Evolutionary conservation across 2,329 filamentous ascomycete genomes (phyloP).

Genomic region (Clarireedia hainanense): DNA sequence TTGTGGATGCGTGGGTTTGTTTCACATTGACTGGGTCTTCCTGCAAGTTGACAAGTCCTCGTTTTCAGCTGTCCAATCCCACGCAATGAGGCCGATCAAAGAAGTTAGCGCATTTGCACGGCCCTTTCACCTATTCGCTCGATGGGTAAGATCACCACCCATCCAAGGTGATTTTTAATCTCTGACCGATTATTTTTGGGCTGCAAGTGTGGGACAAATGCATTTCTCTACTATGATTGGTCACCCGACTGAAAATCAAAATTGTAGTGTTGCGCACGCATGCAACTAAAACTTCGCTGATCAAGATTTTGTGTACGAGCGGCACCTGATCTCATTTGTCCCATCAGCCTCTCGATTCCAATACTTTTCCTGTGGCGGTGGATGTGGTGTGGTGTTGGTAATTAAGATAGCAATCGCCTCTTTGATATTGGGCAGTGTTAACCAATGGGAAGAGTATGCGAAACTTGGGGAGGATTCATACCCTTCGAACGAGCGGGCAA

Average conservation of each 20-base stretch:
- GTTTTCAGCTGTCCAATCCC: constrained; percentile 23
- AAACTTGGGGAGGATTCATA: too few relatives aligned
- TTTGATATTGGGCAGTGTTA: constrained; percentile 1
- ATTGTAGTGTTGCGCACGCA: constrained; percentile 8
- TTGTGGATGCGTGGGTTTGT: constrained; percentile 16
- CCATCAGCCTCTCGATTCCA: constrained; percentile 1
- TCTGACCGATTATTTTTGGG: constrained; percentile 5
- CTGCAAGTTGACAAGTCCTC: constrained; percentile 18
- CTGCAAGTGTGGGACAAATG: neutral
- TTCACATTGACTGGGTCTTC: constrained; percentile 21
- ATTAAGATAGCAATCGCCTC: neutral
- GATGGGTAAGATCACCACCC: constrained; percentile 14
- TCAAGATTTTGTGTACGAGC: constrained; percentile 9
- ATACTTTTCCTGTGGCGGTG: neutral
- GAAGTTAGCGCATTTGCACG: constrained; percentile 11
- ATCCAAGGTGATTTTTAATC: constrained; percentile 1
- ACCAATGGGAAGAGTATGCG: neutral
- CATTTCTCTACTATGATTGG: neutral
- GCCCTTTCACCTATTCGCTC: constrained; percentile 15
- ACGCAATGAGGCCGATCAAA: constrained; percentile 10
- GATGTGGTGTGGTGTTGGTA: neutral
- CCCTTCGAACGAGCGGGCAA: too few relatives aligned
- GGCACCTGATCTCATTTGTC: constrained; percentile 8
- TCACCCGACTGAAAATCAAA: neutral
- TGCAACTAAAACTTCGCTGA: constrained; percentile 8